Evolutionary conservation across 768 basidiomycete genomes (phyloP).

Genomic region (Podaxis sp.): DNA sequence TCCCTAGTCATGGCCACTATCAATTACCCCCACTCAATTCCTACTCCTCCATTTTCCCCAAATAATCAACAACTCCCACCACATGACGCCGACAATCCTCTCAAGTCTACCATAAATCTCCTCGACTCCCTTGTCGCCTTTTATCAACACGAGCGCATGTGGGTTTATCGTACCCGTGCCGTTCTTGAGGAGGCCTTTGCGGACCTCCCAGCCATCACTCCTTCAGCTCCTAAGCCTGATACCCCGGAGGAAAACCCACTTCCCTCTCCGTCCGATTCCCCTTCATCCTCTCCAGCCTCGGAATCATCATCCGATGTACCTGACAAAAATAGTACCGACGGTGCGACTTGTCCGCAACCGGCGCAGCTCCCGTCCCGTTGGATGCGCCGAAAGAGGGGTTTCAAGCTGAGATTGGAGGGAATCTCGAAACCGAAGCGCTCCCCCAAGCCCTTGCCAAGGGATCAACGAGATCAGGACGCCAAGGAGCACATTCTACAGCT

Average conservation of each 20-base stretch:
- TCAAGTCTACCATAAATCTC: conserved; percentile 51
- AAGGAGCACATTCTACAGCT: conserved; percentile 58
- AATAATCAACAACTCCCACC: conserved; percentile 25
- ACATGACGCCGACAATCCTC: conserved; percentile 28
- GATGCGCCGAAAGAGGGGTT: conserved; percentile 59
- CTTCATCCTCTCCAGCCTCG: background rate
- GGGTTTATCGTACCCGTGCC: conserved; percentile 67
- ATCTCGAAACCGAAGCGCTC: conserved; percentile 24
- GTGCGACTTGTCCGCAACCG: conserved; percentile 3
- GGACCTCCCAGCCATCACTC: conserved; percentile 20
- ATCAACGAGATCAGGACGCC: conserved; percentile 17
- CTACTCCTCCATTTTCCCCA: conserved; percentile 36
- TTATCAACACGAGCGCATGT: conserved; percentile 71
- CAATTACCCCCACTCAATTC: conserved; percentile 29
- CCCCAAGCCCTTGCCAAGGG: conserved; percentile 20
- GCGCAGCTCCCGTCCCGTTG: conserved; percentile 37
- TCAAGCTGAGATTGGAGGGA: conserved; percentile 45
- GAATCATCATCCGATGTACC: background rate
- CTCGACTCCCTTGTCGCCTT: conserved; percentile 66
- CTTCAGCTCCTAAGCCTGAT: background rate
- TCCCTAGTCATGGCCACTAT: conserved; percentile 25
- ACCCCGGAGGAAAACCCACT: background rate
- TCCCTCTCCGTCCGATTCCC: conserved; percentile 3
- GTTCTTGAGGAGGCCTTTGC: conserved; percentile 48
- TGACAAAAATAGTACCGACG: background rate